Base-by-base conservation (phyloP, 2,329 filamentous ascomycete species). In the Salinomyces thailandicus region DNA sequence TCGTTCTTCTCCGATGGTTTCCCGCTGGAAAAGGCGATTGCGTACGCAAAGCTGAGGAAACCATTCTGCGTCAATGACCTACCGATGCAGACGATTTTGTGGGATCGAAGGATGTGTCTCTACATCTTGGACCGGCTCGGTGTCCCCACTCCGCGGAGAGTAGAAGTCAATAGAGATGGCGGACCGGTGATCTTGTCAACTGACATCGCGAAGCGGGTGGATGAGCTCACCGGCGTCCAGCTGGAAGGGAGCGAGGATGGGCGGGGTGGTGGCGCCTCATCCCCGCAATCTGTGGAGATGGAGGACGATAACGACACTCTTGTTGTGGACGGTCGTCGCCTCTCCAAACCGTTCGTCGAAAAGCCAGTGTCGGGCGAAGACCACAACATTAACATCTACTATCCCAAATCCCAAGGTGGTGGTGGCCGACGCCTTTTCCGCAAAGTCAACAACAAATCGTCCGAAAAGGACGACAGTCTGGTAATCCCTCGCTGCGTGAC, bases 1-100 rank as follows among this genome's bases (percentile, higher is more conserved):
- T 94, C 87, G 3, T 98, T 98, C 64, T 98, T 96, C 62, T 96
- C 89, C 0, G 89, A 95, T 59, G 91, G 91, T 1, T 98, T 98
- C 49, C 91, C 91, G 0, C 66, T 98, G 31, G 87, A 96, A 48
- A 98, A 98, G 59, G 91, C 93, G 4, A 93, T 98, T 51, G 85
- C 86, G 20, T 98, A 98, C 60, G 85, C 86, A 43, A 85, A 86
- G 53, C 74, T 93, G 8, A 79, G 91, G 38, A 93, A 93, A 56
- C 91, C 91, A 0, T 96, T 95, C 51, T 95, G 89, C 57, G 87
- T 98, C 55, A 98, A 98, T 56, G 89, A 98, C 59, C 70, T 98
- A 29, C 84, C 86, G 1, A 95, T 98, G 85, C 91, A 98, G 59
- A 87, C 93, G 60, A 77, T 98, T 5, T 68, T 98, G 3, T 98